These are phyloP conservation scores for Talaromyces sp. DNA, from an alignment of 2,329 filamentous ascomycete species.

Conservation along the genomic window DNA sequence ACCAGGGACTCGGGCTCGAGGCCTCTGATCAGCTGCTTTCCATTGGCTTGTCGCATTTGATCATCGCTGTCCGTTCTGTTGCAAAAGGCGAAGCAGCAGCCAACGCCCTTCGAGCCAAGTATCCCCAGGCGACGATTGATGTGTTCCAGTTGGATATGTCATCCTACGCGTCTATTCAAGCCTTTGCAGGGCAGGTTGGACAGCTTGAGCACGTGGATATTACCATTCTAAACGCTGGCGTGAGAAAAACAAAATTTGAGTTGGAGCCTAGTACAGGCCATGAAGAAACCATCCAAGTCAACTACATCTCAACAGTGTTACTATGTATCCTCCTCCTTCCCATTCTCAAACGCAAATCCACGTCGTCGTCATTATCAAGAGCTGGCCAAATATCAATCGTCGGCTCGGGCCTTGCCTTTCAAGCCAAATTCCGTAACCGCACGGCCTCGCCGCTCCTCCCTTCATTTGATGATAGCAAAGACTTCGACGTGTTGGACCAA, in stretches of 20 bases:
- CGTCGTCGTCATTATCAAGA: not conserved
- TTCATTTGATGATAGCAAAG: not conserved
- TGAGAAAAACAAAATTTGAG: slow-evolving; percentile 15
- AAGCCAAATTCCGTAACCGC: slow-evolving; percentile 11
- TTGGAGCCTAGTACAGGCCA: slow-evolving; percentile 34
- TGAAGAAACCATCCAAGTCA: slow-evolving; percentile 52
- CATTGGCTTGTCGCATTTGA: slow-evolving; percentile 36
- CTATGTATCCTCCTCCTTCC: slow-evolving; percentile 49
- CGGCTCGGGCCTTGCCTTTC: slow-evolving; percentile 12
- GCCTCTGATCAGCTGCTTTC: slow-evolving; percentile 43
- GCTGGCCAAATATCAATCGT: slow-evolving; percentile 15
- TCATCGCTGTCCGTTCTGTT: slow-evolving; percentile 41
- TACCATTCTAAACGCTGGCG: slow-evolving; percentile 41
- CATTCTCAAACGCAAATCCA: slow-evolving; percentile 29
- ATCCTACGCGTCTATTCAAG: slow-evolving; percentile 27
- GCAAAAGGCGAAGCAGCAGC: slow-evolving; percentile 40
- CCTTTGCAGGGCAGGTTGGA: slow-evolving; percentile 34
- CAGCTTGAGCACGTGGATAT: slow-evolving; percentile 37
- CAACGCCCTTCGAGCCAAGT: slow-evolving; percentile 22
- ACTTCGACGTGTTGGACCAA: not conserved
- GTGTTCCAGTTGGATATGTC: slow-evolving; percentile 43
- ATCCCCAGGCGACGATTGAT: slow-evolving; percentile 29
- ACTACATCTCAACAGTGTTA: slow-evolving; percentile 51
- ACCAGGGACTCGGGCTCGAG: slow-evolving; percentile 47
- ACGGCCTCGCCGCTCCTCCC: not conserved